Evolutionary conservation across 495 filamentous ascomycete genomes (phyloP), one percentile per base, ranked within the genome.

Genomic region (Cudoniella acicularis): DNA sequence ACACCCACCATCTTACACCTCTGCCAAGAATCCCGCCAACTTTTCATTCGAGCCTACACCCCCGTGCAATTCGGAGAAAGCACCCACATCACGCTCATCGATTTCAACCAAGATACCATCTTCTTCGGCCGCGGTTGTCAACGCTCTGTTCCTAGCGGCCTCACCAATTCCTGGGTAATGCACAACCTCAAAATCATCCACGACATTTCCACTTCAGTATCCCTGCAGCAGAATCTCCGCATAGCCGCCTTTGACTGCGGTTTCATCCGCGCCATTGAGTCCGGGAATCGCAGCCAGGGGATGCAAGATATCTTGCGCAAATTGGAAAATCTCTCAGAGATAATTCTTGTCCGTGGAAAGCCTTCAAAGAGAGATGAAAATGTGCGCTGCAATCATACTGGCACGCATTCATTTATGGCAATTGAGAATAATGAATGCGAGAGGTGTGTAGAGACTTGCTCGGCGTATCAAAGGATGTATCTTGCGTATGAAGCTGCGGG

Each of bases 121-220:
- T 53, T 60, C 41, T 60, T 54, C 36, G 51, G 57, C 11, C 24
- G n/a, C 1, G 50, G 42, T 1, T 49, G 50, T 23, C 46, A 49
- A 18, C 43, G 40, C 22, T 4, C 41, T 6, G 43, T 36, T 9
- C 50, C 50, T 0, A 54, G 40, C 20, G 51, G 50, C 18, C 47
- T 13, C 17, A 26, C 42, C 4, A 4, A 27, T 6, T 24, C 23
- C 18, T 49, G 50, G 42, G 46, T 21, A 17, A 54, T n/a, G 40
- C 17, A 53, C 6, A 49, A 42, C 40, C 13, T 16, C 23, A 60
- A 49, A 41, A 24, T 60, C 16, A 40, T 54, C 22, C 43, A 51
- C 24, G 50, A 54, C 40, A 40, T 49, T 22, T 47, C 36, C 10
- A 46, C 10, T 30, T 53, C 56, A 18, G 23, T 4, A 3, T 41